Percentiles rank a stretch among this genome's conserved stretches.
These are phyloP conservation scores for Prosopis cineraria DNA, from an alignment of 306 rosid genomes.

Conservation along the genomic window DNA sequence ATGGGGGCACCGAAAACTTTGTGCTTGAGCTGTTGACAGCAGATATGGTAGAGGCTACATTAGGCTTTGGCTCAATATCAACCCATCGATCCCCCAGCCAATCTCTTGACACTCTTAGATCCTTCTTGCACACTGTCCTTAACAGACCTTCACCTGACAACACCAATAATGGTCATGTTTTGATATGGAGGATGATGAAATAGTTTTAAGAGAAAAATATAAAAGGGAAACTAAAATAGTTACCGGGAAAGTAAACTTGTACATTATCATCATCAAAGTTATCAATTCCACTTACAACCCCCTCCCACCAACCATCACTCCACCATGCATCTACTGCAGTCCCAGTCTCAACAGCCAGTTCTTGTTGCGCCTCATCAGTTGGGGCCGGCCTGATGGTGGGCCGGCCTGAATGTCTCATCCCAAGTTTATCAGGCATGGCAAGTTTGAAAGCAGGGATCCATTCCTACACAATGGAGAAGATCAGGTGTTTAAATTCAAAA, in stretches of 20 bases:
- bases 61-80: slow-evolving; percentile 61
- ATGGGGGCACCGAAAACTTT: slow-evolving; percentile 46
- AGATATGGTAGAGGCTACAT: slow-evolving; percentile 56
- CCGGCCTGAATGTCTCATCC: slow-evolving; percentile 79
- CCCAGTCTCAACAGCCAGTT: slow-evolving; percentile 59
- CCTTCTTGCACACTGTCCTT: slow-evolving; percentile 59
- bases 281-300: slow-evolving; percentile 66
- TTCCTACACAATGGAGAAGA: slow-evolving; percentile 63
- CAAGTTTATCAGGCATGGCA: slow-evolving; percentile 87
- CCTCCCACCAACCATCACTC: slow-evolving; percentile 99
- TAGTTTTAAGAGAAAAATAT: not conserved
- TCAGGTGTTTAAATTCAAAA: slow-evolving; percentile 15
- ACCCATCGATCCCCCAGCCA: slow-evolving; percentile 89
- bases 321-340: slow-evolving; percentile 95
- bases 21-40: slow-evolving; percentile 44
- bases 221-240: slow-evolving; percentile 22
- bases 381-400: slow-evolving; percentile 78
- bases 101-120: slow-evolving; percentile 82
- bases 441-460: slow-evolving; percentile 82
- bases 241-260: slow-evolving; percentile 85
- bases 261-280: slow-evolving; percentile 42
- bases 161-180: slow-evolving; percentile 16
- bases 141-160: slow-evolving; percentile 76
- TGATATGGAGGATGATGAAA: slow-evolving; percentile 1
- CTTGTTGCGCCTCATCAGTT: slow-evolving; percentile 55